phyloP scores from a whole-genome alignment of 1,139 yeast genomes.

The Hyphopichia fennica region DNA sequence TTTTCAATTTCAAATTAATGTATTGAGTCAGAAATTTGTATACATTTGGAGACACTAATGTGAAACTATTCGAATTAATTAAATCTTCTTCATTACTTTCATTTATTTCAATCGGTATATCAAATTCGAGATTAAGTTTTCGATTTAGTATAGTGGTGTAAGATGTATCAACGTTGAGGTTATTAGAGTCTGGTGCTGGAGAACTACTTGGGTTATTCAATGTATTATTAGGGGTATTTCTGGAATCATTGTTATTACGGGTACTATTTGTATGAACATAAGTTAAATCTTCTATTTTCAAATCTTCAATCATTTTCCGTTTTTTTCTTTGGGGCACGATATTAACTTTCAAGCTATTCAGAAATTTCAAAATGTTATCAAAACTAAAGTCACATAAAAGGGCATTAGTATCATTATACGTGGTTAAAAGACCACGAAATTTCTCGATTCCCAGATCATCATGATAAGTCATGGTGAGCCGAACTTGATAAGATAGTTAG shows the following conservation, averaged over 20 bases:
- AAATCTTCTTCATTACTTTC: background rate
- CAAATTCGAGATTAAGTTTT: background rate
- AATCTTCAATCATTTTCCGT: background rate
- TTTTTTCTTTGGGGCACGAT: background rate
- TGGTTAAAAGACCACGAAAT: too few relatives aligned
- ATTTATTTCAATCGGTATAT: background rate
- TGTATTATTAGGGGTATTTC: too few relatives aligned
- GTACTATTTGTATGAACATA: background rate
- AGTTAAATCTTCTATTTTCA: background rate
- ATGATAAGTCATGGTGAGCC: too few relatives aligned
- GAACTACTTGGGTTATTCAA: too few relatives aligned
- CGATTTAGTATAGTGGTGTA: constrained; percentile 2
- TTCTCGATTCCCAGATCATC: too few relatives aligned
- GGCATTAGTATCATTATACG: too few relatives aligned
- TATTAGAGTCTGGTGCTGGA: too few relatives aligned
- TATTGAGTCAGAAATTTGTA: background rate
- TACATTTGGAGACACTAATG: too few relatives aligned
- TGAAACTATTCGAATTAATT: background rate
- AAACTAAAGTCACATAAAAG: background rate
- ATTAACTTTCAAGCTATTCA: background rate
- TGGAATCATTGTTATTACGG: background rate
- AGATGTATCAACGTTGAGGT: background rate
- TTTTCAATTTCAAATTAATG: background rate
- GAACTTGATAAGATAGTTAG: too few relatives aligned
- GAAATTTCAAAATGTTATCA: background rate